Base-by-base conservation (phyloP, 2,329 filamentous ascomycete genomes). In the Alternaria sp. region DNA sequence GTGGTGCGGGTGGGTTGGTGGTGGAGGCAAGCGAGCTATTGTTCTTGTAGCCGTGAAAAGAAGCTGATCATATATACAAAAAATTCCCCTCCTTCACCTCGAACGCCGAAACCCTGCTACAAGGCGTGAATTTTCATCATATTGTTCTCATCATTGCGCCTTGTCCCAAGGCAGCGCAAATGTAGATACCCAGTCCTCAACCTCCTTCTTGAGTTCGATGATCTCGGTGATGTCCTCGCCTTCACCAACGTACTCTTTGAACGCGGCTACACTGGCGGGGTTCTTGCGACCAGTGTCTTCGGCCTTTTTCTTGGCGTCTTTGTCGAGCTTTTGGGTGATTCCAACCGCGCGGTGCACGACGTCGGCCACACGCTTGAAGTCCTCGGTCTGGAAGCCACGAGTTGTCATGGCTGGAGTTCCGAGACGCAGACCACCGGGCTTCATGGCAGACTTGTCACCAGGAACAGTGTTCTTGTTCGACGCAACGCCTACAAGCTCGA, bases 401-500 rank as follows among this genome's bases (percentile, higher is more conserved):
- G 89, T 94, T 62, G 94, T 97, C 96, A 99, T 99, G 81, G 96
- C 96, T 51, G 96, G 96, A 49, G 94, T 96, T 78, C 96, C 96
- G 76, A 99, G 97, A 74, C 96, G 93, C 82, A 99, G 90, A 86
- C 96, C 96, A 78, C 90, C 93, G 58, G 96, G 96, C 69, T 93
- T 97, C 72, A 99, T 88, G 53, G 96, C 96, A 63, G 93, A 97
- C 87, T 97, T 97, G 87, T 99, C 96, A 68, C 96, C 96, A 44
- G 96, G 96, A 63, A 97, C 96, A 65, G 93, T 91, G 89, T 99
- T 99, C 90, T 99, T 99, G 90, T 99, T 99, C 89, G 94, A 97
- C 67, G 96, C 94, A 82, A 99, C 97, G 87, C 97, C 97, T 84
- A 97, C 96, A 82, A 96, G 92, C 86, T 99, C 96, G 20, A 99